phyloP scores from a whole-genome alignment of 139 green algal species.

The Raphidocelis subcapitata region DNA sequence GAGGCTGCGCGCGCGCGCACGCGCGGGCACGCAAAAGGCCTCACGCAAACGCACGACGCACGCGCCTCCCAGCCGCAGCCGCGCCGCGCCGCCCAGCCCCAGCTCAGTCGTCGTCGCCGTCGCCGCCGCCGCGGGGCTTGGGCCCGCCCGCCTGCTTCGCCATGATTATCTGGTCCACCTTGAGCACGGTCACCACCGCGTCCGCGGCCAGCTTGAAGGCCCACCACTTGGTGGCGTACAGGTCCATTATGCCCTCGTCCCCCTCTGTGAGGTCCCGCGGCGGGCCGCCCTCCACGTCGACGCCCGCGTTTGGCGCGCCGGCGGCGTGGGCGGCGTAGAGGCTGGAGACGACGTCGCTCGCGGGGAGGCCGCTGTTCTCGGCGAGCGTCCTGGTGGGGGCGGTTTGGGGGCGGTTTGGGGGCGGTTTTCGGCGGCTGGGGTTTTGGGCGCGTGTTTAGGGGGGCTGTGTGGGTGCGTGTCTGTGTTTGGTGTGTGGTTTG shows the following conservation, averaged over 20 bases:
- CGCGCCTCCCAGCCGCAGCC: no score
- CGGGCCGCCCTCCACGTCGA: conserved; percentile 82
- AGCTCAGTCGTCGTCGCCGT: conserved; percentile 32
- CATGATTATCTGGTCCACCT: conserved; percentile 99
- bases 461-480: no score
- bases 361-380: conserved; percentile 83
- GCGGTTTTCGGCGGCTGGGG: no score
- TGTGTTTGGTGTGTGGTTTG: no score
- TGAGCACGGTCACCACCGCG: conserved; percentile 89
- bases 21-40: not conserved
- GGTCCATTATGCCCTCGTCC: conserved; percentile 64
- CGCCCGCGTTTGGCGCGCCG: conserved; percentile 55
- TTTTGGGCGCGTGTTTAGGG: no score
- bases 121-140: conserved; percentile 47
- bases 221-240: conserved; percentile 94
- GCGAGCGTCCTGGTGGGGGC: conserved; percentile 90
- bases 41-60: not conserved
- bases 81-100: not conserved
- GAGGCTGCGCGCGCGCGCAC: not conserved
- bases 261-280: conserved; percentile 73
- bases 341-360: conserved; percentile 66
- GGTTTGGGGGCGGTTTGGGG: no score
- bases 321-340: conserved; percentile 90
- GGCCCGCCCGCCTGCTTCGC: conserved; percentile 86
- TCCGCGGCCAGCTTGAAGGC: conserved; percentile 91